Evolutionary conservation across 1,284 basidiomycete genomes (phyloP).

Genomic region (Rhodotorula sp.): DNA sequence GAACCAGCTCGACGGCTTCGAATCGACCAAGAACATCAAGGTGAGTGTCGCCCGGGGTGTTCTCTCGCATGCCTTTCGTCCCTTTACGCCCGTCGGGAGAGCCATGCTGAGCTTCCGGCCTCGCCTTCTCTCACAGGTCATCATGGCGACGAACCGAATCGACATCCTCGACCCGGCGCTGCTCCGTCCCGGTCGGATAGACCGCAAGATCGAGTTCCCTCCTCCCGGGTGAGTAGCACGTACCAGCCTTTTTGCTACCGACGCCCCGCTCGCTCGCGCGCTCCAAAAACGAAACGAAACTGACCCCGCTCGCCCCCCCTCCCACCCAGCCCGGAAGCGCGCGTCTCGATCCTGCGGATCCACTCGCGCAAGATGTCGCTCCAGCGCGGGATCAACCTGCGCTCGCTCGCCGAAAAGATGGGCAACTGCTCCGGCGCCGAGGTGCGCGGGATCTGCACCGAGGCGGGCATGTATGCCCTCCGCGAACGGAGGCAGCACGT

Average conservation of each 20-base stretch:
- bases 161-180: slow-evolving; percentile 95
- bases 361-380: slow-evolving; percentile 99
- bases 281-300: no score
- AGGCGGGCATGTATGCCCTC: slow-evolving; percentile 97
- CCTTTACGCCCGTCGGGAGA: background rate
- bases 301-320: background rate
- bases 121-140: no score
- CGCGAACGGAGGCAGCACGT: slow-evolving; percentile 94
- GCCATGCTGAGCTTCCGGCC: background rate
- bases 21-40: slow-evolving; percentile 98
- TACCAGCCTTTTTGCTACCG: background rate
- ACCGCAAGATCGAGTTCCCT: slow-evolving; percentile 98
- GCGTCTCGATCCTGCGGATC: slow-evolving; percentile 93
- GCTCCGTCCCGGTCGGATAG: slow-evolving; percentile 92
- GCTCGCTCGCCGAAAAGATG: slow-evolving; percentile 96
- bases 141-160: slow-evolving; percentile 99
- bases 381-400: slow-evolving; percentile 94
- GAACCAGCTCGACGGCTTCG: slow-evolving; percentile 97
- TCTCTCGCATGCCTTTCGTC: background rate
- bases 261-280: slow-evolving; percentile 4
- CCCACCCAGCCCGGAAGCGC: slow-evolving; percentile 69
- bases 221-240: slow-evolving; percentile 67
- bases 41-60: slow-evolving; percentile 49
- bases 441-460: slow-evolving; percentile 96
- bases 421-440: slow-evolving; percentile 92